Evolutionary conservation across 2,329 filamentous ascomycete genomes (phyloP).

Genomic region (Alternaria gaisen): DNA sequence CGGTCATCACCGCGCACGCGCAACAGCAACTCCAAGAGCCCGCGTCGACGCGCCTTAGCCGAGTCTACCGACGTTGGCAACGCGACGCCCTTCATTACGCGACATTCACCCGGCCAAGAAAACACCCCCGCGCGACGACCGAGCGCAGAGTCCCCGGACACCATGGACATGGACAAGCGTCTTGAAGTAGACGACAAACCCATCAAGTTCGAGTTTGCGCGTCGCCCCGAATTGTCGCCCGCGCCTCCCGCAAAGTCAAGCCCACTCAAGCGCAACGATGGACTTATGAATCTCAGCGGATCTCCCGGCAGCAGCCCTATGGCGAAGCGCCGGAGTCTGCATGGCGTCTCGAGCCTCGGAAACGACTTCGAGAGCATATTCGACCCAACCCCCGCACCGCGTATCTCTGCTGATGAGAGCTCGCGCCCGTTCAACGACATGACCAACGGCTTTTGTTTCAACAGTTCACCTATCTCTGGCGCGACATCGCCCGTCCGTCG

Average conservation of each 20-base stretch:
- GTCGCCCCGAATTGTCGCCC: slow-evolving; percentile 37
- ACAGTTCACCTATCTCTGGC: slow-evolving; percentile 45
- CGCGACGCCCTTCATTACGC: slow-evolving; percentile 63
- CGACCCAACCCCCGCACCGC: slow-evolving; percentile 60
- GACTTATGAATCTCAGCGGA: slow-evolving; percentile 86
- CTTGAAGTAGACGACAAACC: slow-evolving; percentile 55
- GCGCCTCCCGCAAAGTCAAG: slow-evolving; percentile 72
- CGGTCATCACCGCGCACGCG: slow-evolving; percentile 70
- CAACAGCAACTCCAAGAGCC: slow-evolving; percentile 74
- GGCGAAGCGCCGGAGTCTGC: slow-evolving; percentile 88
- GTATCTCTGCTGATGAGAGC: slow-evolving; percentile 31
- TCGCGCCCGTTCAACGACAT: slow-evolving; percentile 41
- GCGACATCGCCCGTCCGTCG: slow-evolving; percentile 46
- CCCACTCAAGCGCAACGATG: slow-evolving; percentile 90
- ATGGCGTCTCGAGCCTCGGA: slow-evolving; percentile 71
- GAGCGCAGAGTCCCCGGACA: slow-evolving; percentile 36
- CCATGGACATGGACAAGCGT: slow-evolving; percentile 53
- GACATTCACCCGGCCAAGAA: slow-evolving; percentile 59
- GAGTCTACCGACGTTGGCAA: slow-evolving; percentile 77
- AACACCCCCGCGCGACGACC: slow-evolving; percentile 47
- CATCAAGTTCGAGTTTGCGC: slow-evolving; percentile 58
- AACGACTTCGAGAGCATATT: slow-evolving; percentile 76
- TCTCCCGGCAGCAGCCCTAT: slow-evolving; percentile 82
- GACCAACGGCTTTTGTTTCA: slow-evolving; percentile 43
- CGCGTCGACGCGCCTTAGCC: slow-evolving; percentile 74